Percentiles rank a stretch among this genome's conserved stretches.
These are phyloP conservation scores for Choiromyces venosus DNA, from an alignment of 495 filamentous ascomycete species.

Conservation along the genomic window DNA sequence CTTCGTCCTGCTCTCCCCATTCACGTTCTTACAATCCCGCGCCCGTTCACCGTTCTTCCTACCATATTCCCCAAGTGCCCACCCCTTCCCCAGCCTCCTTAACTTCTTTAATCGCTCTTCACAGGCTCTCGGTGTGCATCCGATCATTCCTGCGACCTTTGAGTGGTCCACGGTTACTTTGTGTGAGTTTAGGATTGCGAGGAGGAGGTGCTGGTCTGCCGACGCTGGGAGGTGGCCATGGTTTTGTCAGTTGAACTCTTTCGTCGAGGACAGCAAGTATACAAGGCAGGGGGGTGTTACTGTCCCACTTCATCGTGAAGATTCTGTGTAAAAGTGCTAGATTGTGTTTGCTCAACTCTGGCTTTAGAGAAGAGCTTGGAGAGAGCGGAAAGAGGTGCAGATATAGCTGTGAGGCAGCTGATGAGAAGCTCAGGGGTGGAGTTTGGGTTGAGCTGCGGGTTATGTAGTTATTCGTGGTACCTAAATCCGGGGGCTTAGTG, in stretches of 20 bases:
- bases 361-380: not conserved
- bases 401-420: not conserved
- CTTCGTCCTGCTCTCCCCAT: not conserved
- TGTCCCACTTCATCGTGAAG: constrained; percentile 34
- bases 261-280: no score
- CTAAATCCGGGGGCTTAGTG: not conserved
- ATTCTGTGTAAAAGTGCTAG: not conserved
- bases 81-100: constrained; percentile 35
- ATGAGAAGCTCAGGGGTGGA: not conserved
- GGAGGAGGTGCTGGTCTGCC: constrained; percentile 40
- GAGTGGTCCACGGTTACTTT: constrained; percentile 35
- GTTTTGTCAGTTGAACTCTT: constrained; percentile 8
- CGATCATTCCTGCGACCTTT: constrained; percentile 37
- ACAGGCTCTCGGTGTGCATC: constrained; percentile 42
- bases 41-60: constrained; percentile 10
- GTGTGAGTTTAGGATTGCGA: constrained; percentile 39
- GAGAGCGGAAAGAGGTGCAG: not conserved
- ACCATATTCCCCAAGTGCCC: constrained; percentile 13
- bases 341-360: not conserved
- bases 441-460: not conserved
- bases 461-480: not conserved
- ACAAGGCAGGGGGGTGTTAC: constrained; percentile 3
- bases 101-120: constrained; percentile 42
- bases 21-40: not conserved
- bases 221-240: constrained; percentile 12